phyloP scores from a whole-genome alignment of 2,329 filamentous ascomycete species.

The Aspergillus thermomutatus region DNA sequence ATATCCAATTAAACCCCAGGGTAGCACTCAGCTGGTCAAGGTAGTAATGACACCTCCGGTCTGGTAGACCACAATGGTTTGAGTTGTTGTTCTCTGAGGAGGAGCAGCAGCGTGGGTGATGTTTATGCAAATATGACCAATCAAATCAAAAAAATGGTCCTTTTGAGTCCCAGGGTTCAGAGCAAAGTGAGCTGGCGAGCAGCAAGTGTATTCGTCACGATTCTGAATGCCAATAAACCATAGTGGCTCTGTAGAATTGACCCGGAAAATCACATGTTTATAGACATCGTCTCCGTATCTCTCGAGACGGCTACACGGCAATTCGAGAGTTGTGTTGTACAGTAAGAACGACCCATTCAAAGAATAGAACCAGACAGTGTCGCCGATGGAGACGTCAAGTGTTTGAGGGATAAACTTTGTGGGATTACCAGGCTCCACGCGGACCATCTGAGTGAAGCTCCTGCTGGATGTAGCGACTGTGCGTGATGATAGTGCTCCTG shows the following conservation, averaged over 20 bases:
- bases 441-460: not conserved
- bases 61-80: too few relatives aligned
- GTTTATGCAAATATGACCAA: not conserved
- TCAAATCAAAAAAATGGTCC: not conserved
- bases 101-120: not conserved
- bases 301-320: not conserved
- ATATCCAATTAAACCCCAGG: too few relatives aligned
- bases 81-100: too few relatives aligned
- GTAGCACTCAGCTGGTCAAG: too few relatives aligned
- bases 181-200: conserved; percentile 1
- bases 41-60: too few relatives aligned
- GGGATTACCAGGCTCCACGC: not conserved
- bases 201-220: not conserved
- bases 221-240: not conserved
- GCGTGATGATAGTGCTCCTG: too few relatives aligned
- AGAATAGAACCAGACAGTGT: not conserved
- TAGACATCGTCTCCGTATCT: not conserved
- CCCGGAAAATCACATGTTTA: not conserved
- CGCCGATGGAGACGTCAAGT: not conserved
- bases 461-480: too few relatives aligned
- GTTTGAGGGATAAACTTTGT: not conserved
- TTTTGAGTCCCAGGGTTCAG: not conserved
- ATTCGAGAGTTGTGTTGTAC: not conserved
- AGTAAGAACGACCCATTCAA: not conserved
- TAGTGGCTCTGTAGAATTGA: not conserved